phyloP scores from a whole-genome alignment of 108 stramenopile genomes.

The Parmales sp. region DNA sequence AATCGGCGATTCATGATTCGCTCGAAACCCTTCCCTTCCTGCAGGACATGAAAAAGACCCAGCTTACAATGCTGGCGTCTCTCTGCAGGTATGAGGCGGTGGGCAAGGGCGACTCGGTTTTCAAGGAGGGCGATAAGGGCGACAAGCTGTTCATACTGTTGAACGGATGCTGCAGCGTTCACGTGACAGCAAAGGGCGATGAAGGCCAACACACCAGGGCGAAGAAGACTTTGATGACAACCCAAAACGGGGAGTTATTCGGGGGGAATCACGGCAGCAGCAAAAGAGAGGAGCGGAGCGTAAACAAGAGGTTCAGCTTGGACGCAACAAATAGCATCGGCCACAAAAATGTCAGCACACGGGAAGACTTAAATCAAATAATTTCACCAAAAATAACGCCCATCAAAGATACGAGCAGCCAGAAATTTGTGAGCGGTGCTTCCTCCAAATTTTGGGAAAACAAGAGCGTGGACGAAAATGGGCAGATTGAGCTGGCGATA shows the following conservation, averaged over 20 bases:
- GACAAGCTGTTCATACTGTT: slow-evolving; percentile 44
- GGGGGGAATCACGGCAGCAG: too few species aligned
- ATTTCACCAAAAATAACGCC: too few species aligned
- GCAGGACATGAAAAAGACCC: slow-evolving; percentile 23
- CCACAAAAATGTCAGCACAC: too few species aligned
- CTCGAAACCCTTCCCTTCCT: slow-evolving; percentile 34
- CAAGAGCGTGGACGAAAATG: neutral
- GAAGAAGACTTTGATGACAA: neutral
- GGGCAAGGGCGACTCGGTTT: slow-evolving; percentile 25
- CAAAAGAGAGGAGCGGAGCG: neutral
- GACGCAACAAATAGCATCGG: too few species aligned
- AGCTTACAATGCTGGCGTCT: slow-evolving; percentile 34
- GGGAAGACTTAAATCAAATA: too few species aligned
- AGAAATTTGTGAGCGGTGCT: too few species aligned
- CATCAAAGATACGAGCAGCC: too few species aligned
- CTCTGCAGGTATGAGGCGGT: slow-evolving; percentile 46
- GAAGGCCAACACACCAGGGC: neutral
- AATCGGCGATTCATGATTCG: slow-evolving; percentile 28
- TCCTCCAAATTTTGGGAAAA: too few species aligned
- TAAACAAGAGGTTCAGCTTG: neutral
- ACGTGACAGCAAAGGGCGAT: neutral
- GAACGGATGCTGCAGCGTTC: slow-evolving; percentile 20
- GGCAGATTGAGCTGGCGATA: slow-evolving; percentile 18
- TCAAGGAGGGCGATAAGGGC: slow-evolving; percentile 37
- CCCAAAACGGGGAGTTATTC: neutral